These are phyloP conservation scores for Globisporangium okanoganense DNA, from an alignment of 352 stramenopile genomes.

Conservation along the genomic window DNA sequence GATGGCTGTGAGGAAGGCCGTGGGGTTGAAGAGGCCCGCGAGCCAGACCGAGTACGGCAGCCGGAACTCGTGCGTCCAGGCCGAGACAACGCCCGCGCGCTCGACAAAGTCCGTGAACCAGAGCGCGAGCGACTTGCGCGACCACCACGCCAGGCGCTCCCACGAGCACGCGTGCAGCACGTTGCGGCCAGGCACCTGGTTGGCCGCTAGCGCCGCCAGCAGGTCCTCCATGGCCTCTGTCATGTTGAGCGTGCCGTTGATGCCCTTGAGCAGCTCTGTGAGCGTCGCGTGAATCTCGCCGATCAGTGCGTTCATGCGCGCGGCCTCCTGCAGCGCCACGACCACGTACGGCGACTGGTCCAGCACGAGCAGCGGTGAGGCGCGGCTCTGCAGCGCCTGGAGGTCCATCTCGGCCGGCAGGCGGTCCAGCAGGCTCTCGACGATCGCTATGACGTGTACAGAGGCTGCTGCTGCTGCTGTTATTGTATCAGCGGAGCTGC, in stretches of 20 bases:
- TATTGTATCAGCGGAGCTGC: slow-evolving; percentile 4
- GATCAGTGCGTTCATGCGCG: slow-evolving; percentile 68
- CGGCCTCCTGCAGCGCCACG: slow-evolving; percentile 77
- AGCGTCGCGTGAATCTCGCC: slow-evolving; percentile 60
- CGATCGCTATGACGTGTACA: slow-evolving; percentile 31
- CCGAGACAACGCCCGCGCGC: slow-evolving; percentile 52
- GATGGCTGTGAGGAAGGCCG: slow-evolving; percentile 82
- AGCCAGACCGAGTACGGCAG: slow-evolving; percentile 83
- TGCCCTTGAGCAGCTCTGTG: slow-evolving; percentile 69
- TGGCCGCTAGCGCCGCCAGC: slow-evolving; percentile 48
- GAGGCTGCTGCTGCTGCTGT: slow-evolving; percentile 15
- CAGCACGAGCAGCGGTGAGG: slow-evolving; percentile 46
- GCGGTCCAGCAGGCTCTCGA: slow-evolving; percentile 55
- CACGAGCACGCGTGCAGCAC: slow-evolving; percentile 70
- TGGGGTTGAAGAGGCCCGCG: slow-evolving; percentile 77
- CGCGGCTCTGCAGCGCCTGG: slow-evolving; percentile 40
- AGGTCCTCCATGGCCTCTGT: slow-evolving; percentile 90
- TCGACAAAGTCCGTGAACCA: slow-evolving; percentile 86
- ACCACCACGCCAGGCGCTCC: slow-evolving; percentile 82
- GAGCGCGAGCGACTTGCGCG: slow-evolving; percentile 63
- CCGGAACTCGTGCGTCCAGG: slow-evolving; percentile 68
- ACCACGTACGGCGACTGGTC: slow-evolving; percentile 80
- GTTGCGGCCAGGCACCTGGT: slow-evolving; percentile 78
- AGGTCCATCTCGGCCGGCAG: slow-evolving; percentile 65
- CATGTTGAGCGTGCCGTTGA: slow-evolving; percentile 85